Percentiles rank a stretch among this genome's conserved stretches.
phyloP scores from a whole-genome alignment of 306 rosid species.

The Cicer judaicum region DNA sequence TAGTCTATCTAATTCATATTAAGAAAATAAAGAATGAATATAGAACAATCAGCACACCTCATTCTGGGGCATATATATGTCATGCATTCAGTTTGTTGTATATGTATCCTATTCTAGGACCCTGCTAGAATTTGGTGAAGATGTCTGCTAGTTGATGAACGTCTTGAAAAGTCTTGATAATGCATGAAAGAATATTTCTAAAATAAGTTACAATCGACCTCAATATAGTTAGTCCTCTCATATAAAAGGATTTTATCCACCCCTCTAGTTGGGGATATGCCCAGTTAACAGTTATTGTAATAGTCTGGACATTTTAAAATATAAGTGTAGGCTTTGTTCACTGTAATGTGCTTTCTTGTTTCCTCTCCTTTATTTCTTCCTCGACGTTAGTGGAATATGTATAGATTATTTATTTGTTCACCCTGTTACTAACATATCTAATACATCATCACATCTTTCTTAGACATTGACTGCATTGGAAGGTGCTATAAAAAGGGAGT shows the following conservation, averaged over 20 bases:
- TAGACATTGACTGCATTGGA: constrained; percentile 70
- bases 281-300: not conserved
- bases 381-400: constrained; percentile 6
- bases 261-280: not conserved
- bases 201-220: not conserved
- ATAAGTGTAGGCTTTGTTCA: constrained; percentile 1
- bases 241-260: not conserved
- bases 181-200: not conserved
- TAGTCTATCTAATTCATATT: not conserved
- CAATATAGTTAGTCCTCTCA: not conserved
- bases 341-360: not conserved
- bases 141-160: constrained; percentile 8
- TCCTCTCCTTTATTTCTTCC: constrained; percentile 4
- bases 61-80: not conserved
- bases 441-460: constrained; percentile 34
- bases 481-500: constrained; percentile 64
- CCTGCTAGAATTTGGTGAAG: not conserved
- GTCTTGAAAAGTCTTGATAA: not conserved
- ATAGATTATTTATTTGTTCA: constrained; percentile 24
- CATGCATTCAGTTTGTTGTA: not conserved
- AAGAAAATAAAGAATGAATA: not conserved
- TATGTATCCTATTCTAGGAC: not conserved
- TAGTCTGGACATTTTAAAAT: constrained; percentile 8
- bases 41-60: not conserved
- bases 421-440: constrained; percentile 18